A percentile compares a stretch with the other conserved stretches of the same genome.
Evolutionary conservation across 192 early-diverging fungal genomes (phyloP).

Genomic region (Backusella australiensis): DNA sequence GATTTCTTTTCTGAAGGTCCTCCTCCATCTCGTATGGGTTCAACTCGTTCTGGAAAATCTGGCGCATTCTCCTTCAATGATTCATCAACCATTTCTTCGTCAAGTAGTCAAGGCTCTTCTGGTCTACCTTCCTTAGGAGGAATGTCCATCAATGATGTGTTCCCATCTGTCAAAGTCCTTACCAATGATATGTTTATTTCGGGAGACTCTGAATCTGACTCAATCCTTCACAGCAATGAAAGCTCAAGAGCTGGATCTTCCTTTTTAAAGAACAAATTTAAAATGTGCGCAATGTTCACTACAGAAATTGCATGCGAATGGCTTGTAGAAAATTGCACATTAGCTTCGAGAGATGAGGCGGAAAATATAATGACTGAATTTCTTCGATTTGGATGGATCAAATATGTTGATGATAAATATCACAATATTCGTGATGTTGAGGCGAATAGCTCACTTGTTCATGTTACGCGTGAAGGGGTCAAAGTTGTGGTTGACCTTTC

Average conservation of each 20-base stretch:
- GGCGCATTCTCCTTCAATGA: background rate
- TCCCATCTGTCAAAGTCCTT: background rate
- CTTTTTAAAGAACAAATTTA: background rate
- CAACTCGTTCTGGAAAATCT: background rate
- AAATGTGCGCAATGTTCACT: conserved; percentile 13
- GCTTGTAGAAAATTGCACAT: conserved; percentile 45
- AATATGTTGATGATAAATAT: conserved; percentile 9
- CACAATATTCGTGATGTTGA: no score
- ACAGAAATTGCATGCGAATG: conserved; percentile 37
- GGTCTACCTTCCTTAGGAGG: background rate
- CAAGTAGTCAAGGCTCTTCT: background rate
- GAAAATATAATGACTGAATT: conserved; percentile 42
- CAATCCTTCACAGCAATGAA: background rate
- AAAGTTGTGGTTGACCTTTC: conserved; percentile 4
- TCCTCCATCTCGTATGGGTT: background rate
- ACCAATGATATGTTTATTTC: background rate
- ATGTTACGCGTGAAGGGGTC: conserved; percentile 1
- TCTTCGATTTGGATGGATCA: conserved; percentile 43
- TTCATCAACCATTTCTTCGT: background rate
- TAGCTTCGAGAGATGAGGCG: conserved; percentile 48
- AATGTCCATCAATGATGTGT: background rate
- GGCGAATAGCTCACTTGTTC: background rate
- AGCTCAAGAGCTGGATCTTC: background rate
- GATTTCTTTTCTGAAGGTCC: background rate
- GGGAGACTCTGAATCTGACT: no score